These are phyloP conservation scores for Pestalotiopsis sp. DNA, from an alignment of 2,329 filamentous ascomycete genomes.

Conservation along the genomic window DNA sequence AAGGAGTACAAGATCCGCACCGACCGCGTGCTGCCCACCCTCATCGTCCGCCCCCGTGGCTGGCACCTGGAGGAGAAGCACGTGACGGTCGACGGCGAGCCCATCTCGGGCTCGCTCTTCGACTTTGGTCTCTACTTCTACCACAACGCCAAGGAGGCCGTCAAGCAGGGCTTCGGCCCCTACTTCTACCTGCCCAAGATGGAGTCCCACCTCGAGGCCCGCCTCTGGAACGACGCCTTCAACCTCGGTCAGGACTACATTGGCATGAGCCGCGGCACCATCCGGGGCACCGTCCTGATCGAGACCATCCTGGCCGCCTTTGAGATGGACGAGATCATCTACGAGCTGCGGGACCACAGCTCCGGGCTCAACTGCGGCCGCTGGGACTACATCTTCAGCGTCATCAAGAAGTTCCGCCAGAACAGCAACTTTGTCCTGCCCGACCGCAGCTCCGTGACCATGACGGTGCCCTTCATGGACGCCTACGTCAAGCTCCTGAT, in stretches of 20 bases:
- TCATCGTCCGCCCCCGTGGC: slow-evolving; percentile 92
- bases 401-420: slow-evolving; percentile 99
- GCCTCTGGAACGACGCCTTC: slow-evolving; percentile 98
- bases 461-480: slow-evolving; percentile 99
- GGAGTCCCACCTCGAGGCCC: slow-evolving; percentile 95
- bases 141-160: slow-evolving; percentile 91
- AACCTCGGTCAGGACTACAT: slow-evolving; percentile 94
- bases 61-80: slow-evolving; percentile 99
- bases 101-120: slow-evolving; percentile 89
- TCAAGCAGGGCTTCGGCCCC: slow-evolving; percentile 81
- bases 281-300: slow-evolving; percentile 92
- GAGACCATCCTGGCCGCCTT: slow-evolving; percentile 98
- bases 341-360: slow-evolving; percentile 95
- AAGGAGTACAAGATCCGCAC: slow-evolving; percentile 98
- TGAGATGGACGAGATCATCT: slow-evolving; percentile 99
- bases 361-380: slow-evolving; percentile 96
- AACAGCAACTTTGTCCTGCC: slow-evolving; percentile 92
- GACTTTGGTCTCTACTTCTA: slow-evolving; percentile 99
- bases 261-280: slow-evolving; percentile 85
- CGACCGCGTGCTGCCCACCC: slow-evolving; percentile 80
- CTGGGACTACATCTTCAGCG: slow-evolving; percentile 99
- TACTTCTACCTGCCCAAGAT: slow-evolving; percentile 99
- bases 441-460: slow-evolving; percentile 88
- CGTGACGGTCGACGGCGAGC: slow-evolving; percentile 91
- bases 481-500: slow-evolving; percentile 96